Percentiles rank a stretch among this genome's conserved stretches.
These are phyloP conservation scores for Botrytis aclada DNA, from an alignment of 2,329 filamentous ascomycete genomes.

Conservation along the genomic window DNA sequence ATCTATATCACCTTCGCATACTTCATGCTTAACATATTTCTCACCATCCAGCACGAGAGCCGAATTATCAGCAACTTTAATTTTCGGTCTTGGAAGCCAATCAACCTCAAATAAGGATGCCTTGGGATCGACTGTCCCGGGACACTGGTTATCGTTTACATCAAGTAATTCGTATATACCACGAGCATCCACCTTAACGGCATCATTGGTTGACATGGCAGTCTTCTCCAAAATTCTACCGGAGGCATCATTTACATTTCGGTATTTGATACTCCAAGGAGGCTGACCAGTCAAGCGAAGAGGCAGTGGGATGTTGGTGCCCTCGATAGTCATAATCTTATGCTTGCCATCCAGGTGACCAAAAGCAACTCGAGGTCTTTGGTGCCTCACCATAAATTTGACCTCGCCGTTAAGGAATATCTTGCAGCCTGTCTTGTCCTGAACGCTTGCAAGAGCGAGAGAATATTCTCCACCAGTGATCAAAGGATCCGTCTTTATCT, in stretches of 20 bases:
- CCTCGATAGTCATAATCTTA: conserved; percentile 72
- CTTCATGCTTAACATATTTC: conserved; percentile 69
- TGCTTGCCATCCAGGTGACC: conserved; percentile 80
- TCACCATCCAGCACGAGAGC: conserved; percentile 54
- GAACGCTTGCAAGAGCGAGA: conserved; percentile 78
- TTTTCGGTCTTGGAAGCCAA: conserved; percentile 79
- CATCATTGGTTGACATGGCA: conserved; percentile 60
- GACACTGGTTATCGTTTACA: conserved; percentile 76
- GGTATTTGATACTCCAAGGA: conserved; percentile 79
- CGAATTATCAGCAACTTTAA: conserved; percentile 64
- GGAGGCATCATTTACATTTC: conserved; percentile 56
- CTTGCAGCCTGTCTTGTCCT: conserved; percentile 83
- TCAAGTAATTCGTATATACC: conserved; percentile 79
- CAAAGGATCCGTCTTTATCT: conserved; percentile 72
- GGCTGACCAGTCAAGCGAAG: conserved; percentile 80
- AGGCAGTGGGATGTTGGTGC: conserved; percentile 69
- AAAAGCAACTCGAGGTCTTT: conserved; percentile 83
- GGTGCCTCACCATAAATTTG: conserved; percentile 81
- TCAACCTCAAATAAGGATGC: conserved; percentile 75
- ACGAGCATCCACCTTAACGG: conserved; percentile 60
- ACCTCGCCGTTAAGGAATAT: conserved; percentile 80
- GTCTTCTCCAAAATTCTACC: conserved; percentile 46
- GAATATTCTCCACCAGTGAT: conserved; percentile 86
- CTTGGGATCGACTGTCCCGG: conserved; percentile 71
- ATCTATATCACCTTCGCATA: conserved; percentile 95